Evolutionary conservation across 1,139 yeast species (phyloP), one percentile per base, ranked within the genome.

Genomic region (Blastobotrys elegans): DNA sequence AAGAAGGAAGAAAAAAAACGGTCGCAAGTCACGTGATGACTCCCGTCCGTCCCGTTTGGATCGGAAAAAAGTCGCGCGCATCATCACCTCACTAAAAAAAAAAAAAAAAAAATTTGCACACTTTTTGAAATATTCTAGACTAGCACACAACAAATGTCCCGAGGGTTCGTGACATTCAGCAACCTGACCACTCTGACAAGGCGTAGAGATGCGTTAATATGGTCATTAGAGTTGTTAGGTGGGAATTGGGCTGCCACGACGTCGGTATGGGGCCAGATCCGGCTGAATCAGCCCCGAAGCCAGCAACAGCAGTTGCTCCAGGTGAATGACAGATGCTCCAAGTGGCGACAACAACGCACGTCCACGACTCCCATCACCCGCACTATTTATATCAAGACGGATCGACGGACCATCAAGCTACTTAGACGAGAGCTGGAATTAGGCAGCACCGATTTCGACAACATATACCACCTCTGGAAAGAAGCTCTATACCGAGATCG

Each of bases 211-310:
- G 47, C 53, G 7, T 18, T 48, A 24, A 11, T 36, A 29, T 50
- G 53, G 53, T 50, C 53, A 13, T 29, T 48, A 17, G 49, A 50
- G 17, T 30, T 24, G 7, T 38, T 45, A 8, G 36, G 22, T 20
- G 26, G 26, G 14, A 24, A 34, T 8, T 34, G 38, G 38, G 24
- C 24, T 7, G 18, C 10, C 8, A 5, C 27, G 8, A 6, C 27
- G 27, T 24, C 27, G 10, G 10, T 24, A 6, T 24, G 27, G 27
- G 5, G 27, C 27, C 10, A 6, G 27, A n/a, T n/a, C n/a, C n/a
- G n/a, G n/a, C n/a, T n/a, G n/a, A n/a, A n/a, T n/a, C n/a, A n/a
- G n/a, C n/a, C n/a, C n/a, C n/a, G n/a, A n/a, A n/a, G n/a, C n/a
- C n/a, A n/a, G n/a, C n/a, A n/a, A n/a, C n/a, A n/a, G n/a, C n/a